A percentile compares a stretch with the other conserved stretches of the same genome.
Evolutionary conservation across 108 stramenopile genomes (phyloP).

Genomic region (Fistulifera pelliculosa): DNA sequence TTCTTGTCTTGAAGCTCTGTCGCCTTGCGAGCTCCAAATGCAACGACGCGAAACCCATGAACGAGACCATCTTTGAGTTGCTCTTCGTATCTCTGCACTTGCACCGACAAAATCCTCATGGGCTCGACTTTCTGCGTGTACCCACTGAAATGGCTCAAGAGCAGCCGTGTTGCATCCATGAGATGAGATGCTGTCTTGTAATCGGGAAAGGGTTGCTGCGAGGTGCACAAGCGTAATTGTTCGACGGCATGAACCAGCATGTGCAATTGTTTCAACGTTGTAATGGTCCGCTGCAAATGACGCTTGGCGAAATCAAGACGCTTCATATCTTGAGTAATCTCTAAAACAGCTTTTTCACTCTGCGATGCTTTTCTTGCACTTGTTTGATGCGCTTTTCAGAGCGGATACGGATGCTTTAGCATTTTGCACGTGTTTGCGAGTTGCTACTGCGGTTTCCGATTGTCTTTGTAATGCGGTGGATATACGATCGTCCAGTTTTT

Average conservation of each 20-base stretch:
- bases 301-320: slow-evolving; percentile 94
- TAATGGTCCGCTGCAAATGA: slow-evolving; percentile 93
- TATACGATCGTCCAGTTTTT: slow-evolving; percentile 64
- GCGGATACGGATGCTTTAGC: slow-evolving; percentile 51
- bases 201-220: slow-evolving; percentile 47
- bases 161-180: slow-evolving; percentile 84
- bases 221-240: slow-evolving; percentile 68
- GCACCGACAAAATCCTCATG: slow-evolving; percentile 1
- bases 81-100: slow-evolving; percentile 39
- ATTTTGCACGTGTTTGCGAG: slow-evolving; percentile 56
- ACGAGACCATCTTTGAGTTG: slow-evolving; percentile 52
- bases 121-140: slow-evolving; percentile 30
- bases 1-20: slow-evolving; percentile 25
- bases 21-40: slow-evolving; percentile 37
- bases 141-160: slow-evolving; percentile 76
- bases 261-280: slow-evolving; percentile 93
- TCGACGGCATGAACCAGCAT: slow-evolving; percentile 95
- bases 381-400: slow-evolving; percentile 47
- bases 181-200: slow-evolving; percentile 86
- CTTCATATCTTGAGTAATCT: slow-evolving; percentile 93
- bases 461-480: slow-evolving; percentile 67
- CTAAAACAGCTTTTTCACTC: slow-evolving; percentile 63
- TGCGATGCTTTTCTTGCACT: slow-evolving; percentile 64
- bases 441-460: slow-evolving; percentile 44
- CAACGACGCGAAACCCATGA: slow-evolving; percentile 51